Base-by-base conservation (phyloP, 768 basidiomycete species). In the Trametes sanguinea region DNA sequence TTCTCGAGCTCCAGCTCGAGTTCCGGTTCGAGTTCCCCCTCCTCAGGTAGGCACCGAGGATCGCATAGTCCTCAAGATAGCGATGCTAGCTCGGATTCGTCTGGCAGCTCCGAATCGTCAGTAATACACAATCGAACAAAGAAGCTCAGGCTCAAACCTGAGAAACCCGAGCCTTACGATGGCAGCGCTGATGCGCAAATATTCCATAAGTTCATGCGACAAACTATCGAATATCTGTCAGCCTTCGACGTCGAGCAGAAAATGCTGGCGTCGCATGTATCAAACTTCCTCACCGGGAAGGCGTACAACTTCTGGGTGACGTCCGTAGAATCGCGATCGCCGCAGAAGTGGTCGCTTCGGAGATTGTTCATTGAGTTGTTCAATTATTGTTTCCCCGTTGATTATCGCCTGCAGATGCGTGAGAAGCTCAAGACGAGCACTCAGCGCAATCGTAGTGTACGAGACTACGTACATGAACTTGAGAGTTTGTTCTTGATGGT, bases 221-320 rank as follows among this genome's bases (percentile, higher is more conserved):
- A 65, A 29, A 61, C 32, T 8, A 50, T 30, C 0, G 64, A 65
- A 9, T 65, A 65, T 33, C 3, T 65, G 13, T 51, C 60, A 6
- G 64, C 37, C 3, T 64, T 51, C 42, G 35, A 47, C 6, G 13
- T 65, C 1, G 32, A 33, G 1, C 17, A 11, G 7, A 2, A 5
- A 4, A 47, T 57, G 39, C 30, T 43, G 0, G 60, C 55, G 0
- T 47, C 51, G 5, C 29, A 42, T 1, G 55, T 64, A 8, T 66
- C 65, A 1, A 54, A 59, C 22, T 73, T 68, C 51, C 29, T 73
- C 29, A 51, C n/a, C 1, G 70, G 65, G 2, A 51, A 63, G 4
- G 69, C 72, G 0, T 69, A 68, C 57, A 47, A 64, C 27, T 73
- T 69, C 54, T 73, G 65, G 60, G 68, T 69, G 44, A 66, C 68